These are phyloP conservation scores for Aureobasidium melanogenum DNA, from an alignment of 2,329 filamentous ascomycete species.

Conservation along the genomic window DNA sequence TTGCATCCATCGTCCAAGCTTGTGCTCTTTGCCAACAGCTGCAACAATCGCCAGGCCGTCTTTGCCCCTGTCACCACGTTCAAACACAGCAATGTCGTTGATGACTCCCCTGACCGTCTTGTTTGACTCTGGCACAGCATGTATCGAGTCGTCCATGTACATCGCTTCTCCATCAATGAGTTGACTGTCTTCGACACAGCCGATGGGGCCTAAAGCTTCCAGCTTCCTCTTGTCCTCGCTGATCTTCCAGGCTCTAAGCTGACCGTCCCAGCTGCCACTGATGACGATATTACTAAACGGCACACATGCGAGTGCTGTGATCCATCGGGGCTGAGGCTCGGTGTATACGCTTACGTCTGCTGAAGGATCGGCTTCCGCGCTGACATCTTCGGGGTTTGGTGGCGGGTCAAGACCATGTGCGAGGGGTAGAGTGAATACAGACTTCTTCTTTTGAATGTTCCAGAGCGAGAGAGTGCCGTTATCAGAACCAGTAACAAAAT, in stretches of 20 bases:
- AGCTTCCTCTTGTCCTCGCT: constrained; percentile 74
- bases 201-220: constrained; percentile 61
- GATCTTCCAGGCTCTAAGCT: constrained; percentile 75
- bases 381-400: constrained; percentile 58
- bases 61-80: constrained; percentile 67
- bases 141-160: constrained; percentile 1
- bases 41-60: constrained; percentile 71
- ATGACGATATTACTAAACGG: constrained; percentile 87
- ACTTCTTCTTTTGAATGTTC: constrained; percentile 91
- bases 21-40: constrained; percentile 79
- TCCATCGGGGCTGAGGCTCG: constrained; percentile 59
- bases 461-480: constrained; percentile 81
- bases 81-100: constrained; percentile 82
- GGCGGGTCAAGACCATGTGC: constrained; percentile 79
- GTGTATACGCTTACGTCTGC: constrained; percentile 41
- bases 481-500: constrained; percentile 88
- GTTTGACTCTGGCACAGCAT: constrained; percentile 14
- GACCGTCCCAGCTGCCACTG: constrained; percentile 90
- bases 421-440: constrained; percentile 66
- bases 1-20: constrained; percentile 73
- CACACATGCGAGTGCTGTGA: constrained; percentile 78
- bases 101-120: constrained; percentile 60
- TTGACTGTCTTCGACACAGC: constrained; percentile 26
- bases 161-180: constrained; percentile 16
- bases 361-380: constrained; percentile 57